A percentile compares a stretch with the other conserved stretches of the same genome.
phyloP scores from a whole-genome alignment of 768 basidiomycete species.

The Strobilomyces dryophilus region DNA sequence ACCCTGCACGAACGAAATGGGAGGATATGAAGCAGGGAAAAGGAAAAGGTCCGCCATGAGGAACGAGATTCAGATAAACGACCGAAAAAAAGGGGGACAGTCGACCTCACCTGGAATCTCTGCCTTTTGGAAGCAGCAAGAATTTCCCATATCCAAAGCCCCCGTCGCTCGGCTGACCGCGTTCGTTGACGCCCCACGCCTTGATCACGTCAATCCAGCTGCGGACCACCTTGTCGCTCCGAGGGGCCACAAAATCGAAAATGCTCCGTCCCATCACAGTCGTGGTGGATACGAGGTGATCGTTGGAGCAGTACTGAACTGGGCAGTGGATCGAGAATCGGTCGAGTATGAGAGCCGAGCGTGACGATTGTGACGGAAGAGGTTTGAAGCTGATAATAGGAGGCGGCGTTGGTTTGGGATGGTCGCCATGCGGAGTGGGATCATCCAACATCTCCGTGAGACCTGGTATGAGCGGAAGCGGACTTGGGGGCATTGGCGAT shows the following conservation, averaged over 20 bases:
- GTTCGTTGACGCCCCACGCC: constrained; percentile 81
- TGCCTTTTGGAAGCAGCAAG: constrained; percentile 47
- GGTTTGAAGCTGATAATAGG: constrained; percentile 50
- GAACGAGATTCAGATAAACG: not conserved
- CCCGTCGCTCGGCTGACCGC: constrained; percentile 77
- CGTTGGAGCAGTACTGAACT: constrained; percentile 71
- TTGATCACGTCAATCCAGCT: constrained; percentile 77
- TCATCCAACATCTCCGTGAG: constrained; percentile 14
- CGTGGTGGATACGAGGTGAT: constrained; percentile 58
- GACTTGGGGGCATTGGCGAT: constrained; percentile 55
- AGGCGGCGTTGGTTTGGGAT: constrained; percentile 1
- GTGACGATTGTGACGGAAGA: constrained; percentile 64
- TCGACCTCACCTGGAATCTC: constrained; percentile 50
- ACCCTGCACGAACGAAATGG: constrained; percentile 11
- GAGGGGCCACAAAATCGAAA: constrained; percentile 67
- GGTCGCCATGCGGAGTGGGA: not conserved
- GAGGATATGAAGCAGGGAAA: not conserved
- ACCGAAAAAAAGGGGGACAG: constrained; percentile 1
- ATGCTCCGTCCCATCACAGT: constrained; percentile 60
- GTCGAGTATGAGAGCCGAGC: constrained; percentile 79
- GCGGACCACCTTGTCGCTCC: constrained; percentile 63
- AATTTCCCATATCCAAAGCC: constrained; percentile 83
- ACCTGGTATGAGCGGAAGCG: constrained; percentile 30
- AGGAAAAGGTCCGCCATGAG: not conserved
- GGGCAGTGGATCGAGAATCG: constrained; percentile 66